Conservation (phyloP, 306 rosid species). For the Hippophae gyantsensis region DNA sequence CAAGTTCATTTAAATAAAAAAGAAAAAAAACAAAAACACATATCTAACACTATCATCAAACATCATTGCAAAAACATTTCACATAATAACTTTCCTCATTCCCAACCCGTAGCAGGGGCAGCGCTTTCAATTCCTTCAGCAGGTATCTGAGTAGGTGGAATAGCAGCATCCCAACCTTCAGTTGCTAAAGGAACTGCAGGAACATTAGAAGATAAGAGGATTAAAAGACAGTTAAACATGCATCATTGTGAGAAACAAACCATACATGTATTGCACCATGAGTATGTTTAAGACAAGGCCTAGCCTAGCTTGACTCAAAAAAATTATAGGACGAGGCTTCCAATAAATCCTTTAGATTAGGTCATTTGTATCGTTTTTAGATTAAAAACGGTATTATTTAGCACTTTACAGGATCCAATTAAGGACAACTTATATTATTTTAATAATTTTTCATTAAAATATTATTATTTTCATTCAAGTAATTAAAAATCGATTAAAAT, state of each 20-base stretch:
- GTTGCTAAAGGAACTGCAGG: conserved; percentile 9
- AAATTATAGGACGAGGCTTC: too few relatives aligned
- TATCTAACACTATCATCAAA: neutral
- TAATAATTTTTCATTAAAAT: too few relatives aligned
- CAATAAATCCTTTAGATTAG: too few relatives aligned
- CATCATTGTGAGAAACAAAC: neutral
- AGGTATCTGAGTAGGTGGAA: conserved; percentile 13
- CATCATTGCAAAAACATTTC: neutral
- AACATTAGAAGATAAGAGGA: neutral
- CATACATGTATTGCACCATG: neutral
- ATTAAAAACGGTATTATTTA: too few relatives aligned
- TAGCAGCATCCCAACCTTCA: conserved; percentile 34
- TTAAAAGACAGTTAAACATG: neutral
- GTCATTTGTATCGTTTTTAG: too few relatives aligned
- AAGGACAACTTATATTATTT: too few relatives aligned
- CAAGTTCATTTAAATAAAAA: neutral
- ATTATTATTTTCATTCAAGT: too few relatives aligned
- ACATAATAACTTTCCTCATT: neutral
- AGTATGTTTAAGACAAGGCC: too few relatives aligned
- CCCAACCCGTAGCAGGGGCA: conserved; percentile 21
- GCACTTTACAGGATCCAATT: too few relatives aligned
- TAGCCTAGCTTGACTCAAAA: neutral
- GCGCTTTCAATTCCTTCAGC: conserved; percentile 16
- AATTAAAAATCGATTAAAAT: too few relatives aligned
- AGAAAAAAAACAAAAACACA: neutral